Percentiles rank a stretch among this genome's conserved stretches.
These are phyloP conservation scores for Penicillium sp. DNA, from an alignment of 2,329 filamentous ascomycete species.

Conservation along the genomic window DNA sequence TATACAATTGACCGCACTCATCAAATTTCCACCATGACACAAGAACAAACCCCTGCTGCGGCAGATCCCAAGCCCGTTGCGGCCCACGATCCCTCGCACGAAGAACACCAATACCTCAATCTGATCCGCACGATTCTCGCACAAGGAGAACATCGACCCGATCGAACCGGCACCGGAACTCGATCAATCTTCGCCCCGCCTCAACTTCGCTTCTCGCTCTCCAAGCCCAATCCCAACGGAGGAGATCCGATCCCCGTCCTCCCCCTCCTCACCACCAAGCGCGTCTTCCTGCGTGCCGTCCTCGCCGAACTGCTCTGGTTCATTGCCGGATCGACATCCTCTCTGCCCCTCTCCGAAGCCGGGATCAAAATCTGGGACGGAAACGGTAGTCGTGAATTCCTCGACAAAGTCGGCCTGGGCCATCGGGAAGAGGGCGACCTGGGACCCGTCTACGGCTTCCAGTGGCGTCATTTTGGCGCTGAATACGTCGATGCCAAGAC, in stretches of 20 bases:
- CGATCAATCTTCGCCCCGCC: constrained; percentile 80
- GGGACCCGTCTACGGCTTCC: constrained; percentile 94
- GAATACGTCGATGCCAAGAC: constrained; percentile 72
- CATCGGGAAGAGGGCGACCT: constrained; percentile 84
- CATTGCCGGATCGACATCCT: constrained; percentile 75
- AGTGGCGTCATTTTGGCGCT: constrained; percentile 97
- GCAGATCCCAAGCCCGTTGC: constrained; percentile 5
- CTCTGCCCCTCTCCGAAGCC: constrained; percentile 64
- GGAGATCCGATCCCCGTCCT: constrained; percentile 57
- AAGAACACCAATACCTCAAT: constrained; percentile 91
- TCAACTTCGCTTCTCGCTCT: constrained; percentile 80
- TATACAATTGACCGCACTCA: no score
- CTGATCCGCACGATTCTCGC: constrained; percentile 79
- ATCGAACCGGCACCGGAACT: constrained; percentile 91
- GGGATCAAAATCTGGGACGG: constrained; percentile 98
- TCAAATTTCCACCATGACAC: constrained; percentile 13
- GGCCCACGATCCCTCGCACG: constrained; percentile 49
- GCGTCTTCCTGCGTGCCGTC: constrained; percentile 86
- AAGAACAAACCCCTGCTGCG: constrained; percentile 13
- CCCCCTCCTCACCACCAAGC: constrained; percentile 93
- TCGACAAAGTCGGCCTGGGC: constrained; percentile 74
- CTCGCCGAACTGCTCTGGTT: constrained; percentile 96
- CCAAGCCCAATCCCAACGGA: constrained; percentile 44
- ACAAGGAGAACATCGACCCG: constrained; percentile 79
- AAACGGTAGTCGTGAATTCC: constrained; percentile 84